Evolutionary conservation across 805 yeast genomes (phyloP).

Genomic region (Cyberlindnera nakhonratchasimensis): DNA sequence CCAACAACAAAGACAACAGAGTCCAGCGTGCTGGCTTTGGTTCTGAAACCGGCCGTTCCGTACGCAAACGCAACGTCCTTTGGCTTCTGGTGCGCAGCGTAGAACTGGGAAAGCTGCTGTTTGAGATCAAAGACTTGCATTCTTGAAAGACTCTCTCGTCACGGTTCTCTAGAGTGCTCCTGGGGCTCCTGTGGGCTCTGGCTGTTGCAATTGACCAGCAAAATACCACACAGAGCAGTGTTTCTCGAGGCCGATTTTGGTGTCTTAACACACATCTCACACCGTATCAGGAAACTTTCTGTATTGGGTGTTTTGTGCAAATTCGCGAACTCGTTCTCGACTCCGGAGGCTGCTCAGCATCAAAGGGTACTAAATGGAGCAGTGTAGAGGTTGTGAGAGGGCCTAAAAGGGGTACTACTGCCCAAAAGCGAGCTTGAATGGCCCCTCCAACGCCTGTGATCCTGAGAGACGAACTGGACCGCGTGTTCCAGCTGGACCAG

Average conservation of each 20-base stretch:
- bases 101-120: conserved; percentile 14
- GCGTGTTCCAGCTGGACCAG: conserved; percentile 21
- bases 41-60: conserved; percentile 98
- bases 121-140: conserved; percentile 15
- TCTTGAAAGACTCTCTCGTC: no score
- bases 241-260: not conserved
- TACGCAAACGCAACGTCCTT: conserved; percentile 49
- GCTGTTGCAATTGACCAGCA: no score
- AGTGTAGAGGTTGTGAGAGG: no score
- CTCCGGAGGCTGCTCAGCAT: no score
- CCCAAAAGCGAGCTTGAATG: conserved; percentile 29
- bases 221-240: no score
- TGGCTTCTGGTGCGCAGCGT: conserved; percentile 37
- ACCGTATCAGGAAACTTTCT: no score
- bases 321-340: no score
- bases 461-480: conserved; percentile 34
- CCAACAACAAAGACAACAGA: conserved; percentile 85
- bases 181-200: no score
- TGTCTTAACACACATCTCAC: not conserved
- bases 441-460: conserved; percentile 51
- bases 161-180: no score
- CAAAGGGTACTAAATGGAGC: no score
- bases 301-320: not conserved
- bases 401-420: no score
- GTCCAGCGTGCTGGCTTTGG: conserved; percentile 64